Evolutionary conservation across 441 rosid species (phyloP).

Genomic region (Erodium moschatum): DNA sequence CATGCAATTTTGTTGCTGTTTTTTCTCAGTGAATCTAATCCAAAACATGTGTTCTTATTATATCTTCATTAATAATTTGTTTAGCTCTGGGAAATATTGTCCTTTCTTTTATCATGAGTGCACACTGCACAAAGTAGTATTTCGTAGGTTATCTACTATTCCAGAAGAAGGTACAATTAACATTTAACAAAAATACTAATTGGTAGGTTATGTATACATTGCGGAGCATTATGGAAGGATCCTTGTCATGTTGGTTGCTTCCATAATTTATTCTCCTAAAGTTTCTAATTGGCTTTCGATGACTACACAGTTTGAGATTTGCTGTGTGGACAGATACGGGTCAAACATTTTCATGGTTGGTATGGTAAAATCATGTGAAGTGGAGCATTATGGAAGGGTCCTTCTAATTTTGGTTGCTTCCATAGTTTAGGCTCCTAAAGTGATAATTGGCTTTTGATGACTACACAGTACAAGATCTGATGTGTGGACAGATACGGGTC

Average conservation of each 20-base stretch:
- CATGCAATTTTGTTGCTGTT: not conserved
- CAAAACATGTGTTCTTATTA: not conserved
- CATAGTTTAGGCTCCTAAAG: slow-evolving; percentile 63
- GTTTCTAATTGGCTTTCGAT: slow-evolving; percentile 20
- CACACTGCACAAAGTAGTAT: not conserved
- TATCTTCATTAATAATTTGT: not conserved
- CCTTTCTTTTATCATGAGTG: not conserved
- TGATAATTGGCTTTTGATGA: slow-evolving; percentile 64
- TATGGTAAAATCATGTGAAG: not conserved
- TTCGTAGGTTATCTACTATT: not conserved
- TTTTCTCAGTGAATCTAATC: not conserved
- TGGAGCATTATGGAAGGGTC: slow-evolving; percentile 49
- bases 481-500: slow-evolving; percentile 83
- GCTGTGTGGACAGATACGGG: slow-evolving; percentile 27
- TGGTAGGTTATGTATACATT: not conserved
- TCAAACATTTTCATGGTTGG: slow-evolving; percentile 12
- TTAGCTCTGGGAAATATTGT: not conserved
- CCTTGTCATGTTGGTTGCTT: slow-evolving; percentile 19
- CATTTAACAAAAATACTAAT: not conserved
- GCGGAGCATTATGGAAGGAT: slow-evolving; percentile 23
- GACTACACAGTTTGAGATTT: slow-evolving; percentile 16
- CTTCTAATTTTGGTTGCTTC: slow-evolving; percentile 50
- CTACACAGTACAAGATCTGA: slow-evolving; percentile 45
- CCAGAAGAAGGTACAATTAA: not conserved
- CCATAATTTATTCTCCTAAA: slow-evolving; percentile 23